Evolutionary conservation across 1,284 basidiomycete genomes (phyloP).

Genomic region (Inonotus obliquus): DNA sequence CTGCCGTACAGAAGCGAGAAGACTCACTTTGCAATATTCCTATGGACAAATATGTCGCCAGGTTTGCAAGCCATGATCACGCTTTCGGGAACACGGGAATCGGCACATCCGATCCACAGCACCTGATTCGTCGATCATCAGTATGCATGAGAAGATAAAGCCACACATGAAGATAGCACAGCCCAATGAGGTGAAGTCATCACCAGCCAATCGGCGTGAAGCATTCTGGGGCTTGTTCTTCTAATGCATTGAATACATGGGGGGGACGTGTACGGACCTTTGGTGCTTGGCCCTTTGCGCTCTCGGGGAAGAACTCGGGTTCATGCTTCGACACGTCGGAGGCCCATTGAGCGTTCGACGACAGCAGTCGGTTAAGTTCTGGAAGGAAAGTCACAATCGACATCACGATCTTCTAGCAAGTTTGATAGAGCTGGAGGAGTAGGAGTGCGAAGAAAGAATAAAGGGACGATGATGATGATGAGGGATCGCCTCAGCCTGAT

Average conservation of each 20-base stretch:
- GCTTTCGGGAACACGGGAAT: constrained; percentile 62
- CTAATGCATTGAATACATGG: no score
- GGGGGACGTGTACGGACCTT: constrained; percentile 41
- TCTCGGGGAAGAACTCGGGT: constrained; percentile 58
- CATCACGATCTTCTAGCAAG: constrained; percentile 1
- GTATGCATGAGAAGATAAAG: background rate
- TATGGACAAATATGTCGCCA: constrained; percentile 66
- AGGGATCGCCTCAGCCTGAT: no score
- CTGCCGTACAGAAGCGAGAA: background rate
- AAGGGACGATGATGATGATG: background rate
- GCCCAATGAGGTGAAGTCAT: background rate
- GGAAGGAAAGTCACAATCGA: constrained; percentile 18
- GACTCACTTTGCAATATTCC: constrained; percentile 61
- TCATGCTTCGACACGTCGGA: constrained; percentile 48
- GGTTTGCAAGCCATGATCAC: constrained; percentile 51
- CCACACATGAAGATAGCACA: background rate
- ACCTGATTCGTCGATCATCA: constrained; percentile 34
- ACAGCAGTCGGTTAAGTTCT: constrained; percentile 42
- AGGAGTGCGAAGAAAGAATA: background rate
- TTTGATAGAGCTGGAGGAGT: background rate
- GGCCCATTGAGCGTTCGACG: constrained; percentile 60
- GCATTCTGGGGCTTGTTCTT: background rate
- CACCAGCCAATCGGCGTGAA: background rate
- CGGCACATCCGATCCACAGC: constrained; percentile 72
- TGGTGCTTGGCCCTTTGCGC: constrained; percentile 65